phyloP scores from a whole-genome alignment of 2,329 filamentous ascomycete species.

The Epichloe hybrida region DNA sequence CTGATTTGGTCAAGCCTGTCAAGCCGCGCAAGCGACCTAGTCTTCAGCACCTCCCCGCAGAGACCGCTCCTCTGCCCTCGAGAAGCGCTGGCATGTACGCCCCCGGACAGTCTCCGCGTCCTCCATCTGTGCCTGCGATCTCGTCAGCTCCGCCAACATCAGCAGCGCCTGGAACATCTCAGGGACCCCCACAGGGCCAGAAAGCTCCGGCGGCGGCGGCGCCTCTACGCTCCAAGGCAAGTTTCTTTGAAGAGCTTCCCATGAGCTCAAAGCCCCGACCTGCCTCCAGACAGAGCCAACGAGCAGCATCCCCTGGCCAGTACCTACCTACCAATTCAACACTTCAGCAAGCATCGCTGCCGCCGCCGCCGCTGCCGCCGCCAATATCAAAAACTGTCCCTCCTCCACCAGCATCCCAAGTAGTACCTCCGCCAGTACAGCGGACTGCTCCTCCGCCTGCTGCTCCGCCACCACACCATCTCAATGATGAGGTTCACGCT shows the following conservation, averaged over 20 bases:
- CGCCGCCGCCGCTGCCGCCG: slow-evolving; percentile 25
- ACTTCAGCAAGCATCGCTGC: neutral
- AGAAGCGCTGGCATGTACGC: slow-evolving; percentile 47
- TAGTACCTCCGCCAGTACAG: slow-evolving; percentile 8
- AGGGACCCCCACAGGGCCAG: slow-evolving; percentile 16
- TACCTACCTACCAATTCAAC: slow-evolving; percentile 4
- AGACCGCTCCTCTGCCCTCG: slow-evolving; percentile 34
- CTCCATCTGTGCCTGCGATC: slow-evolving; percentile 11
- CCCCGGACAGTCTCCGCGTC: slow-evolving; percentile 13
- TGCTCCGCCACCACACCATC: slow-evolving; percentile 11
- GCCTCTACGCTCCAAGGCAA: slow-evolving; percentile 29
- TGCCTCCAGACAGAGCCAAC: slow-evolving; percentile 38
- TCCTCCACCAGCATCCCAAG: slow-evolving; percentile 10
- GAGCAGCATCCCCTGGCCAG: slow-evolving; percentile 26
- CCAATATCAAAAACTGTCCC: slow-evolving; percentile 14
- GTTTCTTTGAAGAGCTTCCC: slow-evolving; percentile 71
- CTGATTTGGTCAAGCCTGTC: slow-evolving; percentile 52
- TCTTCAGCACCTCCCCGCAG: slow-evolving; percentile 39
- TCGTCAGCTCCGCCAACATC: slow-evolving; percentile 1
- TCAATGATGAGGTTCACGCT: slow-evolving; percentile 3
- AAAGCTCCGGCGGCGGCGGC: slow-evolving; percentile 23
- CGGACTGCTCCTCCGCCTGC: slow-evolving; percentile 8
- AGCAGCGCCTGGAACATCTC: slow-evolving; percentile 11
- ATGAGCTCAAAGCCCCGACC: slow-evolving; percentile 47
- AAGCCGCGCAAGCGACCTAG: slow-evolving; percentile 54